Evolutionary conservation across 75 land plant species (phyloP).

Genomic region (Selaginella moellendorffii): DNA sequence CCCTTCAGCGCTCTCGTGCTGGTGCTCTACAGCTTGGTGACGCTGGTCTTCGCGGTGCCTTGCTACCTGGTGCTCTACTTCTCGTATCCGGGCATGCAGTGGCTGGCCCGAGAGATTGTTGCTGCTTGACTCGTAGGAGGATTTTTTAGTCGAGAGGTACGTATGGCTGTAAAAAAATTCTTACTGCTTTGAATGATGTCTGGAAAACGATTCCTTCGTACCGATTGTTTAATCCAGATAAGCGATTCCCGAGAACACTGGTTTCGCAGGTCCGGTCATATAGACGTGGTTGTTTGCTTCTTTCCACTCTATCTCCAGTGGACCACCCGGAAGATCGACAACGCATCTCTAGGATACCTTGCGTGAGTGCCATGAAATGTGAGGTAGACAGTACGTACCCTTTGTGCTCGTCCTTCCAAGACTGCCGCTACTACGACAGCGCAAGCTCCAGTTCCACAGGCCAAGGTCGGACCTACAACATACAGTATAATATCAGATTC

Average conservation of each 20-base stretch:
- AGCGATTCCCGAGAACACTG: conserved; percentile 52
- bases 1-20: conserved; percentile 57
- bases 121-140: too few species aligned
- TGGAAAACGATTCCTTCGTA: too few species aligned
- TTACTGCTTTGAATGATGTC: too few species aligned
- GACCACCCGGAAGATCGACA: conserved; percentile 95
- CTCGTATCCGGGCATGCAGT: conserved; percentile 57
- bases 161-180: too few species aligned
- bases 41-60: conserved; percentile 67
- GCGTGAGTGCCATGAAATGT: background rate
- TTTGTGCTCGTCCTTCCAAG: conserved; percentile 62
- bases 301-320: conserved; percentile 86
- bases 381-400: conserved; percentile 61
- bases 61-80: conserved; percentile 71
- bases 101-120: conserved; percentile 60
- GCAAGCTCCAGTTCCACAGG: conserved; percentile 99
- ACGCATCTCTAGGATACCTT: conserved; percentile 74
- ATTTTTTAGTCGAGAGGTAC: too few species aligned
- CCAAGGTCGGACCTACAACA: conserved; percentile 92
- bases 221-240: background rate
- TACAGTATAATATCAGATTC: too few species aligned
- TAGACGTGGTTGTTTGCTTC: conserved; percentile 81
- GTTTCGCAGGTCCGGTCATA: conserved; percentile 91
- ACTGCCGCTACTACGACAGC: conserved; percentile 90
- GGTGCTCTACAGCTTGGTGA: conserved; percentile 43